Evolutionary conservation across 305 asterid species (phyloP).

Genomic region (Fraxinus sp.): DNA sequence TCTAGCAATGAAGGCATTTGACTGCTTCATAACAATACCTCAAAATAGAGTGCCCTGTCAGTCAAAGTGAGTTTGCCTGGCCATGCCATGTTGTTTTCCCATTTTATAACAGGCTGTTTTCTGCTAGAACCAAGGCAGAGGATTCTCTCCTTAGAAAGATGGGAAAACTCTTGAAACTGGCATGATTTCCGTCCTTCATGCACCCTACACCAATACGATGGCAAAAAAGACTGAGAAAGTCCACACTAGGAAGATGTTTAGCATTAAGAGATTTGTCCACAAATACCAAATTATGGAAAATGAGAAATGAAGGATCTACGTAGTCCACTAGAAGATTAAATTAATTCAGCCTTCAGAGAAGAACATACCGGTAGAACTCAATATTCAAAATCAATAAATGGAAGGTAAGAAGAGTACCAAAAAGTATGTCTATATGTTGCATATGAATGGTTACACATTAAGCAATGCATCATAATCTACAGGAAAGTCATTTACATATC

Average conservation of each 20-base stretch:
- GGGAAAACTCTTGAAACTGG: conserved; percentile 48
- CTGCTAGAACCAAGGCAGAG: conserved; percentile 81
- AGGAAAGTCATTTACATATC: neutral
- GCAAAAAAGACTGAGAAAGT: conserved; percentile 10
- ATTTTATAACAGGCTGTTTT: conserved; percentile 89
- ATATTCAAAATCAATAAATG: neutral
- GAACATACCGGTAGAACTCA: neutral
- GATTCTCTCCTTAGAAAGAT: conserved; percentile 50
- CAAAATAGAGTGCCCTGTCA: conserved; percentile 84
- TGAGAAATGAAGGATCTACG: neutral
- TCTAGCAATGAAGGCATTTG: conserved; percentile 20
- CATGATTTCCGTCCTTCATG: conserved; percentile 77
- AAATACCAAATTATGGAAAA: conserved; percentile 5
- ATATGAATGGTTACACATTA: neutral
- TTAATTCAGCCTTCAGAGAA: neutral
- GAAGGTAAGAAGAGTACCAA: neutral
- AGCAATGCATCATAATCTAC: neutral
- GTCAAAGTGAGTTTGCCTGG: conserved; percentile 90
- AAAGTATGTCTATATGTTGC: neutral
- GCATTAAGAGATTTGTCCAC: neutral
- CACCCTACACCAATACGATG: conserved; percentile 52
- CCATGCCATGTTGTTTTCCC: conserved; percentile 93
- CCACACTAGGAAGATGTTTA: conserved; percentile 8
- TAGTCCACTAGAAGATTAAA: neutral
- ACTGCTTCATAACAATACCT: conserved; percentile 47